Percentiles rank a stretch among this genome's conserved stretches.
phyloP scores from a whole-genome alignment of 768 basidiomycete genomes.

The Crassisporium funariophilum region DNA sequence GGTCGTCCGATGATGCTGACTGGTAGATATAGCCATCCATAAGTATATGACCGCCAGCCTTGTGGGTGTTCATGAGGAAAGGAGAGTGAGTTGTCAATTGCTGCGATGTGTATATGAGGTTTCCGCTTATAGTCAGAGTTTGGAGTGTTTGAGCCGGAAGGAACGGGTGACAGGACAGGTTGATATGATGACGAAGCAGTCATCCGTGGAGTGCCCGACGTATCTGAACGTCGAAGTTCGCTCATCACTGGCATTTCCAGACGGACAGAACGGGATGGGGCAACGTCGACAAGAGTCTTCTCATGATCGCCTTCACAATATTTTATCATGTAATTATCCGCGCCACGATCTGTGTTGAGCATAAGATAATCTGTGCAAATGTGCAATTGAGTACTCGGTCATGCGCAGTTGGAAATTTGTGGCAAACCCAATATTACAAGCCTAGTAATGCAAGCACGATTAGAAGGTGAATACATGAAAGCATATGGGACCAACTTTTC shows the following conservation, averaged over 20 bases:
- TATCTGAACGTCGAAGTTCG: slow-evolving; percentile 57
- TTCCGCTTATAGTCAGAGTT: slow-evolving; percentile 54
- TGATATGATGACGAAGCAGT: slow-evolving; percentile 40
- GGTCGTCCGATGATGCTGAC: slow-evolving; percentile 85
- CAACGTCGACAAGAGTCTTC: slow-evolving; percentile 76
- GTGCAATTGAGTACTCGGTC: background rate
- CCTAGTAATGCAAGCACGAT: slow-evolving; percentile 38
- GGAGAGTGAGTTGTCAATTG: slow-evolving; percentile 91
- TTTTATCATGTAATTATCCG: slow-evolving; percentile 93
- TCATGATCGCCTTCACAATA: slow-evolving; percentile 83
- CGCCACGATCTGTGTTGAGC: slow-evolving; percentile 88
- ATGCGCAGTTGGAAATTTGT: slow-evolving; percentile 2
- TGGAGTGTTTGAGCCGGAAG: slow-evolving; percentile 37
- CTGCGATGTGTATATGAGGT: slow-evolving; percentile 89
- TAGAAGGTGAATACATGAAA: background rate
- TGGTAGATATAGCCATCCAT: slow-evolving; percentile 87
- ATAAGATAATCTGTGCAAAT: slow-evolving; percentile 74
- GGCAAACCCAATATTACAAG: slow-evolving; percentile 88
- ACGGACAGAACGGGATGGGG: slow-evolving; percentile 67
- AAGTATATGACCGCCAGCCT: slow-evolving; percentile 78
- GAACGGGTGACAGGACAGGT: slow-evolving; percentile 36
- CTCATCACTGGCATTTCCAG: slow-evolving; percentile 76
- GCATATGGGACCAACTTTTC: slow-evolving; percentile 64
- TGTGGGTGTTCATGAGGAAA: slow-evolving; percentile 91
- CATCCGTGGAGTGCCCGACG: slow-evolving; percentile 38